Conservation (phyloP, 768 basidiomycete species). For the Phanerodontia chrysosporium region DNA sequence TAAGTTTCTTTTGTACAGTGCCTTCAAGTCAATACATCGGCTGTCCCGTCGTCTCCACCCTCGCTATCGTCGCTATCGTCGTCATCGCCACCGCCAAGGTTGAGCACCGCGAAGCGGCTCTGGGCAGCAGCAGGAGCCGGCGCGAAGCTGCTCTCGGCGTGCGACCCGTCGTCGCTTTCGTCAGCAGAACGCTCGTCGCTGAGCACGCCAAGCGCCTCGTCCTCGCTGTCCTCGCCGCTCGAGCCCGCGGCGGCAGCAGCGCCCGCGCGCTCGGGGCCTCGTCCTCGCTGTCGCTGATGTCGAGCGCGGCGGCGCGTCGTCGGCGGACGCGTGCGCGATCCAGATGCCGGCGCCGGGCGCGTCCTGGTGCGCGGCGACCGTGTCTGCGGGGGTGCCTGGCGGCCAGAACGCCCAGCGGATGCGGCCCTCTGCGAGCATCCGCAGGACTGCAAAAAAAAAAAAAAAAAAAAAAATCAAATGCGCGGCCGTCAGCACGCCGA, state of each 20-base stretch:
- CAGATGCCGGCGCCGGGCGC: constrained; percentile 47
- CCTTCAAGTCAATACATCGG: background rate
- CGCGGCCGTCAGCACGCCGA: no score
- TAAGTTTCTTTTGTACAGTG: background rate
- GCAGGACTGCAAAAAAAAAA: constrained; percentile 51
- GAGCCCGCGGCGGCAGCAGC: no score
- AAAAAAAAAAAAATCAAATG: no score
- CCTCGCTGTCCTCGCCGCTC: constrained; percentile 30
- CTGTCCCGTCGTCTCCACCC: constrained; percentile 6
- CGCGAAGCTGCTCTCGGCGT: no score
- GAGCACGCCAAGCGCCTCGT: constrained; percentile 22
- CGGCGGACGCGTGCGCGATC: constrained; percentile 35
- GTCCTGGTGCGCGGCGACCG: constrained; percentile 24
- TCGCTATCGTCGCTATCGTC: constrained; percentile 22
- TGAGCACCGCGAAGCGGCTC: constrained; percentile 37
- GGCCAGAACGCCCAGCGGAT: constrained; percentile 88
- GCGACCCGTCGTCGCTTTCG: constrained; percentile 8
- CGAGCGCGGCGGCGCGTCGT: constrained; percentile 11
- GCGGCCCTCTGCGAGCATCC: constrained; percentile 76
- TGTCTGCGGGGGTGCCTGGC: constrained; percentile 35
- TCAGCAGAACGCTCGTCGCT: constrained; percentile 8
- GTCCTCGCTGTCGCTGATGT: constrained; percentile 17
- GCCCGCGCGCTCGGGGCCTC: background rate
- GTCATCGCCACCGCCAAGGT: constrained; percentile 30
- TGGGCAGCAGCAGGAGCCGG: background rate